Conservation (phyloP, 2,329 filamentous ascomycete genomes). For the Rasamsonia emersonii region DNA sequence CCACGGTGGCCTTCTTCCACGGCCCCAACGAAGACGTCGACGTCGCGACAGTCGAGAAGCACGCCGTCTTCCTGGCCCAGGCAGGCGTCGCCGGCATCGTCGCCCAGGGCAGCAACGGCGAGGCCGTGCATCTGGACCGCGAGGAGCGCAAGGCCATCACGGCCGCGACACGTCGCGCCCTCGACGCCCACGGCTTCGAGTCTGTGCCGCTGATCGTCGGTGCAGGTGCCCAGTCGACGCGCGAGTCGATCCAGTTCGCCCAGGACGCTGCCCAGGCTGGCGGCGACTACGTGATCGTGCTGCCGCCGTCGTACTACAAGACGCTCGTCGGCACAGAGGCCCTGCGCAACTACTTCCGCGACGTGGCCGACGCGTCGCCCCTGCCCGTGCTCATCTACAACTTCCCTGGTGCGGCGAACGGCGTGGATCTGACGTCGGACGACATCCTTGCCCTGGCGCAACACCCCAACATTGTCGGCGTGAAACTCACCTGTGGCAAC, state of each 20-base stretch:
- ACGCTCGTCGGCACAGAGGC: constrained; percentile 54
- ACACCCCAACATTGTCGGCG: constrained; percentile 59
- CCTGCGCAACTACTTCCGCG: constrained; percentile 55
- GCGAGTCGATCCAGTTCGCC: constrained; percentile 63
- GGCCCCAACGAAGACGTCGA: constrained; percentile 57
- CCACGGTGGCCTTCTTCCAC: constrained; percentile 67
- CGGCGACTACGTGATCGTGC: constrained; percentile 65
- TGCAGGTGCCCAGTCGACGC: constrained; percentile 63
- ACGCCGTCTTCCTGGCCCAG: constrained; percentile 60
- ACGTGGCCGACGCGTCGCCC: constrained; percentile 52
- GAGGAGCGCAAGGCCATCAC: constrained; percentile 63
- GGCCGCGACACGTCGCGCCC: constrained; percentile 57
- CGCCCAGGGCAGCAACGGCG: constrained; percentile 73
- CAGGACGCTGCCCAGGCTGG: constrained; percentile 59
- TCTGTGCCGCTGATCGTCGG: constrained; percentile 67
- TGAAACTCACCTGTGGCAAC: constrained; percentile 66
- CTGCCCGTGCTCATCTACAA: constrained; percentile 65
- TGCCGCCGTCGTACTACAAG: constrained; percentile 70
- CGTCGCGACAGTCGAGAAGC: constrained; percentile 48
- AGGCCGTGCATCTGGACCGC: constrained; percentile 69
- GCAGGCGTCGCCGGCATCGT: constrained; percentile 66
- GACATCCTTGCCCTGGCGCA: constrained; percentile 50
- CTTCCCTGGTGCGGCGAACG: constrained; percentile 59
- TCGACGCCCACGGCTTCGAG: constrained; percentile 57
- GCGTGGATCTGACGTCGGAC: constrained; percentile 60